Base-by-base conservation (phyloP, 495 filamentous ascomycete genomes). In the Aspergillus sclerotiicarbonarius region DNA sequence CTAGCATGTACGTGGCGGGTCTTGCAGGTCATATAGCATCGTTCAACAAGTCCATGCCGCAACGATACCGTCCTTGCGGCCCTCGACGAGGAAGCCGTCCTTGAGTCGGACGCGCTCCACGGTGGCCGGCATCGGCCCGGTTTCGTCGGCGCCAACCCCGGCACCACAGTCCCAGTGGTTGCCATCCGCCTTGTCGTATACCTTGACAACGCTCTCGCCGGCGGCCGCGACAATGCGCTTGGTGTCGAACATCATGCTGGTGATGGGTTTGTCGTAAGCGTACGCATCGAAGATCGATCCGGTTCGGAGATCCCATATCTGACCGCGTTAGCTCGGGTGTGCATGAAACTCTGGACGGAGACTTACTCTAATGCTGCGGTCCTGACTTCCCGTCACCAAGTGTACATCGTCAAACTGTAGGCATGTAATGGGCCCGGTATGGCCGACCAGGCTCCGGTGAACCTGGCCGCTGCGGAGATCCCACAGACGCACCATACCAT, bases 231-330 rank as follows among this genome's bases (percentile, higher is more conserved):
- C 92, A 59, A 99, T 99, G 43, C 94, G 85, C 29, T 92, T 86
- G 12, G 81, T 78, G 71, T 99, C 94, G 66, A 99, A 99, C 87
- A 94, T 94, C 94, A 98, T 98, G 78, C 88, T 92, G 21, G 91
- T 96, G 60, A 99, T 83, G 0, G 93, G 87, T 66, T 91, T 81
- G 67, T 97, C 91, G 70, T 97, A 99, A 44, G 94, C 94, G 67
- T 90, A 99, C 31, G 92, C 95, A 68, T 99, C 94, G 67, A 88
- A 90, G 62, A 99, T 97, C 13, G 91, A 92, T 39, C 94, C 94
- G 13, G 89, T 99, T 41, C 94, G 89, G 44, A 99, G 87, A 76
- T 99, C 94, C 94, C 94, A 99, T 68, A 99, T 97, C 94, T 98
- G 50, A 6, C 53, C 62, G 35, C 69, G 64, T 30, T 6, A 55